phyloP scores from a whole-genome alignment of 768 basidiomycete genomes.

The Mycena haematopus region DNA sequence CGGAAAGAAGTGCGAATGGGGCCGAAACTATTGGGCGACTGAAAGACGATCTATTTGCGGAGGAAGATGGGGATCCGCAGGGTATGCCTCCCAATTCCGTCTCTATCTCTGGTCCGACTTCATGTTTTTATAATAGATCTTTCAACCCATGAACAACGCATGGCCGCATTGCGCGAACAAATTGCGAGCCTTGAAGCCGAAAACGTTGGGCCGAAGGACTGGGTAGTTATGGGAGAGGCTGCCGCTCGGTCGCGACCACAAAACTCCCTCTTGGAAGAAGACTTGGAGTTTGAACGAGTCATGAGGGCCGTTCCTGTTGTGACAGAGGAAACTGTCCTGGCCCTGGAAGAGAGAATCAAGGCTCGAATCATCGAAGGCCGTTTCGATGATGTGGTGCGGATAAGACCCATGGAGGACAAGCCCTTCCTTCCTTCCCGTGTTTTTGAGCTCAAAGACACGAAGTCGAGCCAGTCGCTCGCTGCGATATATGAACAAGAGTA shows the following conservation, averaged over 20 bases:
- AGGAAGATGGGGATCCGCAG: slow-evolving; percentile 56
- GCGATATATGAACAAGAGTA: slow-evolving; percentile 97
- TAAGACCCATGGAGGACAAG: slow-evolving; percentile 77
- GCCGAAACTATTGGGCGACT: slow-evolving; percentile 67
- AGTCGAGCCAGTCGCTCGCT: slow-evolving; percentile 88
- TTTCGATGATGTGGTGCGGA: slow-evolving; percentile 93
- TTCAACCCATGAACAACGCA: slow-evolving; percentile 82
- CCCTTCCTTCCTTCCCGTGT: slow-evolving; percentile 91
- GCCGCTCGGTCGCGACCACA: slow-evolving; percentile 82
- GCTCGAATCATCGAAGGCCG: slow-evolving; percentile 81
- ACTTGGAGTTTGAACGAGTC: slow-evolving; percentile 92
- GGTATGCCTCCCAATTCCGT: slow-evolving; percentile 29
- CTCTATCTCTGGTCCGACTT: slow-evolving; percentile 20
- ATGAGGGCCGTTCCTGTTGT: slow-evolving; percentile 87
- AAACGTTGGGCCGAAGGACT: slow-evolving; percentile 89
- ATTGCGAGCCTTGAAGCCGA: slow-evolving; percentile 84
- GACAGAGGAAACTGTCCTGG: slow-evolving; percentile 84
- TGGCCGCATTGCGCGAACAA: slow-evolving; percentile 74
- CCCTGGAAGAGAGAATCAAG: slow-evolving; percentile 91
- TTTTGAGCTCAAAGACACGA: slow-evolving; percentile 88
- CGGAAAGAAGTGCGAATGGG: slow-evolving; percentile 28
- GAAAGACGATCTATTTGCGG: slow-evolving; percentile 82
- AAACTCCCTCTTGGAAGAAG: slow-evolving; percentile 91
- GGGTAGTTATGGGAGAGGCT: slow-evolving; percentile 93
- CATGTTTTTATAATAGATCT: slow-evolving; percentile 49